Evolutionary conservation across 2,329 filamentous ascomycete species (phyloP).

Genomic region (Malbranchea zuffiana): DNA sequence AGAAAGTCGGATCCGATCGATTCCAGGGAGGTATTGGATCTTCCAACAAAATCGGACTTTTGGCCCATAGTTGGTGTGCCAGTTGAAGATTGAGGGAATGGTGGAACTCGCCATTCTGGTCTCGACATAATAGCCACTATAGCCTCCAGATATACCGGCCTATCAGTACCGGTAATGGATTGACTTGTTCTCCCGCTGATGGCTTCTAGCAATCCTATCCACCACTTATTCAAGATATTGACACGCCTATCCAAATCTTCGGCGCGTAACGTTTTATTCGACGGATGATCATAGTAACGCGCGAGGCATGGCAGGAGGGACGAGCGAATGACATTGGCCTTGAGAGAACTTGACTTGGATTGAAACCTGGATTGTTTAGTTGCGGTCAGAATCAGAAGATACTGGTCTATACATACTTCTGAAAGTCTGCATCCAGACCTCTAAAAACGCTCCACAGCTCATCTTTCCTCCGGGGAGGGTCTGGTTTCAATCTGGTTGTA

Average conservation of each 20-base stretch:
- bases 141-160: slow-evolving; percentile 68
- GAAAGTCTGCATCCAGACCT: slow-evolving; percentile 55
- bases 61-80: slow-evolving; percentile 41
- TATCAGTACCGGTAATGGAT: slow-evolving; percentile 71
- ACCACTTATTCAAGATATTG: slow-evolving; percentile 81
- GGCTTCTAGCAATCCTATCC: slow-evolving; percentile 71
- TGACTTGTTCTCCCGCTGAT: slow-evolving; percentile 65
- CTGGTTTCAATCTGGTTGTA: slow-evolving; percentile 16
- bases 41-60: slow-evolving; percentile 29
- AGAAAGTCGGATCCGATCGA: slow-evolving; percentile 56
- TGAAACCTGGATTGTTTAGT: slow-evolving; percentile 45
- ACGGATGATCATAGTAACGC: slow-evolving; percentile 56
- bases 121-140: slow-evolving; percentile 75
- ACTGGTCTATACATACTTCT: slow-evolving; percentile 41
- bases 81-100: slow-evolving; percentile 38
- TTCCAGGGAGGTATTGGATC: slow-evolving; percentile 47
- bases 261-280: slow-evolving; percentile 52
- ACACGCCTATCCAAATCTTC: slow-evolving; percentile 75
- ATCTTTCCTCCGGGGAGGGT: slow-evolving; percentile 50
- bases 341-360: slow-evolving; percentile 60
- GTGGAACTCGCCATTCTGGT: slow-evolving; percentile 71
- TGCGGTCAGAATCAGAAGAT: background rate
- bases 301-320: slow-evolving; percentile 67
- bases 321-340: slow-evolving; percentile 62
- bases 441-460: slow-evolving; percentile 60